phyloP scores from a whole-genome alignment of 2,329 filamentous ascomycete genomes.

The Colletotrichum sp. region DNA sequence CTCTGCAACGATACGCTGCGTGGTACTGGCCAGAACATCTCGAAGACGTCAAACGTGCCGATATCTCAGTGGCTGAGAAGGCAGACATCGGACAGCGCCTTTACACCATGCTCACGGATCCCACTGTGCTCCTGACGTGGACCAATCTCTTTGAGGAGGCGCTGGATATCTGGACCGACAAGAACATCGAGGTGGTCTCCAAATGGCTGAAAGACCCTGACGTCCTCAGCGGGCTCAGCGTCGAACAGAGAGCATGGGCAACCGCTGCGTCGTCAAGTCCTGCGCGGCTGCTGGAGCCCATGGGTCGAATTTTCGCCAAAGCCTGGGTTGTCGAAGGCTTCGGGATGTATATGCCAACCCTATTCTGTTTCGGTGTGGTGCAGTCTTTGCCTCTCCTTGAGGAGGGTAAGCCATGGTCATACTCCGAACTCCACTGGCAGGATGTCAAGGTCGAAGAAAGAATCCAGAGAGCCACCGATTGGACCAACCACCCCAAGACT shows the following conservation, averaged over 20 bases:
- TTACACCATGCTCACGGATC: constrained; percentile 41
- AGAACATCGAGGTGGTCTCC: constrained; percentile 39
- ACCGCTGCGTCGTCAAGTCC: constrained; percentile 27
- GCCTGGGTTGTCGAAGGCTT: constrained; percentile 42
- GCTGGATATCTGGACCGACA: constrained; percentile 44
- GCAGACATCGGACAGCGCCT: constrained; percentile 35
- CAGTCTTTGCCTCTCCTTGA: constrained; percentile 45
- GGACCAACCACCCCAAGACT: constrained; percentile 38
- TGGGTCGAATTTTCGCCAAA: constrained; percentile 41
- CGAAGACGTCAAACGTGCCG: constrained; percentile 33
- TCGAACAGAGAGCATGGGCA: constrained; percentile 36
- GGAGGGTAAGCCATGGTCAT: constrained; percentile 40
- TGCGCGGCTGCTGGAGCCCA: constrained; percentile 38
- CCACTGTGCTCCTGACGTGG: constrained; percentile 42
- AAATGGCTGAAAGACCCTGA: constrained; percentile 40
- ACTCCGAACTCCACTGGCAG: constrained; percentile 40
- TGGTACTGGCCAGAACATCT: constrained; percentile 53
- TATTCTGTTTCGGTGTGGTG: constrained; percentile 49
- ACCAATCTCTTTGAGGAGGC: constrained; percentile 46
- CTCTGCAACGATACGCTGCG: constrained; percentile 38
- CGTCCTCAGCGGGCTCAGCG: constrained; percentile 31
- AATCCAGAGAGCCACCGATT: constrained; percentile 39
- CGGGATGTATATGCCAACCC: constrained; percentile 40
- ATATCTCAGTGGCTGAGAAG: constrained; percentile 33
- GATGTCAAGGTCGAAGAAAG: constrained; percentile 37